phyloP scores from a whole-genome alignment of 2,329 filamentous ascomycete species.

The Dothistroma septosporum region DNA sequence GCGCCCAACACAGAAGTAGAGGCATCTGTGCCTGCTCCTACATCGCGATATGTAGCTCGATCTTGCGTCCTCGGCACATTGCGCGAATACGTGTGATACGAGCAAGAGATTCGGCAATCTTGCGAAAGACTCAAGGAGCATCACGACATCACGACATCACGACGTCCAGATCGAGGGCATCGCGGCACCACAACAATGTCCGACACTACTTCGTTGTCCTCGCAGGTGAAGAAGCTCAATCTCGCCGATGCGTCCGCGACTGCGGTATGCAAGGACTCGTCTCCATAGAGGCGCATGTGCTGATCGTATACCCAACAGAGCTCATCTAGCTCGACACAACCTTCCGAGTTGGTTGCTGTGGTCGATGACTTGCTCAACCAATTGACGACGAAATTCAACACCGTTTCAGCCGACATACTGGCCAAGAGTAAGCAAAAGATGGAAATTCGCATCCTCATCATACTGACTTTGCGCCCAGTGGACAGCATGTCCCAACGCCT shows the following conservation, averaged over 20 bases:
- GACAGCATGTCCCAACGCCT: constrained; percentile 87
- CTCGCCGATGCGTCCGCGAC: constrained; percentile 8
- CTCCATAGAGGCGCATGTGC: not conserved
- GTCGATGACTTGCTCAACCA: constrained; percentile 85
- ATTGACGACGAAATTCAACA: constrained; percentile 78
- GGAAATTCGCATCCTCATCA: no score
- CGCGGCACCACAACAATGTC: constrained; percentile 6
- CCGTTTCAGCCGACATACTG: constrained; percentile 80
- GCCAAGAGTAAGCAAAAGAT: constrained; percentile 65
- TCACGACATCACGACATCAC: constrained; percentile 4
- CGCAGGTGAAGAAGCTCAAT: constrained; percentile 27
- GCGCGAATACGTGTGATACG: not conserved
- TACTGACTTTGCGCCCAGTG: constrained; percentile 55
- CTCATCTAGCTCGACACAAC: constrained; percentile 37
- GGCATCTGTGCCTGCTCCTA: not conserved
- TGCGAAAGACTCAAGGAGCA: not conserved
- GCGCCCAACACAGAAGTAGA: not conserved
- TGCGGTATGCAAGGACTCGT: not conserved
- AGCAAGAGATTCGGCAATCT: not conserved
- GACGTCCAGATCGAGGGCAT: constrained; percentile 3
- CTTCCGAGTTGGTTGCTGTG: constrained; percentile 67
- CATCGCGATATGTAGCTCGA: not conserved
- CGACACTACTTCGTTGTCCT: constrained; percentile 22
- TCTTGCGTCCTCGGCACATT: not conserved
- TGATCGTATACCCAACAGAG: not conserved